Evolutionary conservation across 257 asterid species (phyloP).

Genomic region (Linaria vulgaris): DNA sequence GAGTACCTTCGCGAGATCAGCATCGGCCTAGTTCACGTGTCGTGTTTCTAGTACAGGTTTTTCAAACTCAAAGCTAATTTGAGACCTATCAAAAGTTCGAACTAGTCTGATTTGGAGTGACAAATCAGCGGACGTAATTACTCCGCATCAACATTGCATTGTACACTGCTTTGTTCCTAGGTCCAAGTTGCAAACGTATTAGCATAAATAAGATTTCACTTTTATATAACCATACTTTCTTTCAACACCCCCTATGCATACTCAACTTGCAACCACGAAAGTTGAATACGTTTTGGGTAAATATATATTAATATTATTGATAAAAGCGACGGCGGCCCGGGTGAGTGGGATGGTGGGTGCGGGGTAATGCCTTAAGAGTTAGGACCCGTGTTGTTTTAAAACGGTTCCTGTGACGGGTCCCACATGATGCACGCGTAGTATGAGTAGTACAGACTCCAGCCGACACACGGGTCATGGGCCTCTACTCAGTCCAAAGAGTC

Average conservation of each 20-base stretch:
- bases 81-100: too few relatives aligned
- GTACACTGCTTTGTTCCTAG: too few relatives aligned
- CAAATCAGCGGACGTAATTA: too few relatives aligned
- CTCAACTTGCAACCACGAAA: slow-evolving; percentile 25
- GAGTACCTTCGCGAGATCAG: too few relatives aligned
- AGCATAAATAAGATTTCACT: too few relatives aligned
- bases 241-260: slow-evolving; percentile 11
- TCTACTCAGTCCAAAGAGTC: slow-evolving; percentile 22
- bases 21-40: too few relatives aligned
- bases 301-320: not conserved
- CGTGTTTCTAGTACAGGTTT: too few relatives aligned
- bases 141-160: too few relatives aligned
- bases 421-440: slow-evolving; percentile 35
- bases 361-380: not conserved
- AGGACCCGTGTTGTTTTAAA: slow-evolving; percentile 30
- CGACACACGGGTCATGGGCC: slow-evolving; percentile 21
- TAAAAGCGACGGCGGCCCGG: slow-evolving; percentile 26
- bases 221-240: too few relatives aligned
- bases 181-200: too few relatives aligned
- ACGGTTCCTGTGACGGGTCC: slow-evolving; percentile 31
- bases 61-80: too few relatives aligned
- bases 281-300: not conserved
- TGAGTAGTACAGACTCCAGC: not conserved
- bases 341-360: slow-evolving; percentile 16
- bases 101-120: too few relatives aligned